Conservation (phyloP, 805 yeast genomes). For the Blastobotrys chiropterorum region DNA sequence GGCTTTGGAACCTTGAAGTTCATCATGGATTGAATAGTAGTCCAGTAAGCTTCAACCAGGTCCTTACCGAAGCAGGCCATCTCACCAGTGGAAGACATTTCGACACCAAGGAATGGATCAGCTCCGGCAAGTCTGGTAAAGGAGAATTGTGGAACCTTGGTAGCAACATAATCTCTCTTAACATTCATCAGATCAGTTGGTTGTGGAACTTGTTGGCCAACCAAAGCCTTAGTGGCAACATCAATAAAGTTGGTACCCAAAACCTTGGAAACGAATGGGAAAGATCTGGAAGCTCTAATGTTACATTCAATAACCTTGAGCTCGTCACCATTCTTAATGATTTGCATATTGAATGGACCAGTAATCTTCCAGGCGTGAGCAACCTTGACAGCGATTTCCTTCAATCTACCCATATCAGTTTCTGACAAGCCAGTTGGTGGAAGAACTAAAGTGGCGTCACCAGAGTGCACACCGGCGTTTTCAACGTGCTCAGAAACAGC, state of each 20-base stretch:
- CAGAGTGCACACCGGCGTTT: slow-evolving; percentile 98
- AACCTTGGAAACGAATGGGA: slow-evolving; percentile 98
- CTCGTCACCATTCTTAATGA: slow-evolving; percentile 63
- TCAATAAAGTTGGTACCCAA: slow-evolving; percentile 92
- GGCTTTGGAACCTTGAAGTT: slow-evolving; percentile 92
- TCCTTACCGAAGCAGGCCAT: slow-evolving; percentile 93
- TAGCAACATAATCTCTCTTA: slow-evolving; percentile 78
- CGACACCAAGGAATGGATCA: slow-evolving; percentile 98
- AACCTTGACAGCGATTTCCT: slow-evolving; percentile 86
- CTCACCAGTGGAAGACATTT: slow-evolving; percentile 99
- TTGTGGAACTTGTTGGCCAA: slow-evolving; percentile 60
- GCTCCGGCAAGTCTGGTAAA: slow-evolving; percentile 99
- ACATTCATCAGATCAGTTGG: slow-evolving; percentile 80
- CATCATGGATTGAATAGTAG: slow-evolving; percentile 94
- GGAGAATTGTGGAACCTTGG: slow-evolving; percentile 97
- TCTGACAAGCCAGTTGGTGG: slow-evolving; percentile 83
- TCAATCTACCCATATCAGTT: slow-evolving; percentile 61
- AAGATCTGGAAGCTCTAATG: slow-evolving; percentile 96
- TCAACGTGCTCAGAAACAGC: slow-evolving; percentile 97
- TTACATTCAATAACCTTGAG: slow-evolving; percentile 98
- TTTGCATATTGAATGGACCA: slow-evolving; percentile 98
- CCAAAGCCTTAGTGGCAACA: slow-evolving; percentile 82
- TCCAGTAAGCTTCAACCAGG: slow-evolving; percentile 91
- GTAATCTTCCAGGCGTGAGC: slow-evolving; percentile 92
- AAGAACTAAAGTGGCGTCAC: slow-evolving; percentile 92